Evolutionary conservation across 441 rosid species (phyloP), one percentile per base, ranked within the genome.

Genomic region (Erodium trifolium): DNA sequence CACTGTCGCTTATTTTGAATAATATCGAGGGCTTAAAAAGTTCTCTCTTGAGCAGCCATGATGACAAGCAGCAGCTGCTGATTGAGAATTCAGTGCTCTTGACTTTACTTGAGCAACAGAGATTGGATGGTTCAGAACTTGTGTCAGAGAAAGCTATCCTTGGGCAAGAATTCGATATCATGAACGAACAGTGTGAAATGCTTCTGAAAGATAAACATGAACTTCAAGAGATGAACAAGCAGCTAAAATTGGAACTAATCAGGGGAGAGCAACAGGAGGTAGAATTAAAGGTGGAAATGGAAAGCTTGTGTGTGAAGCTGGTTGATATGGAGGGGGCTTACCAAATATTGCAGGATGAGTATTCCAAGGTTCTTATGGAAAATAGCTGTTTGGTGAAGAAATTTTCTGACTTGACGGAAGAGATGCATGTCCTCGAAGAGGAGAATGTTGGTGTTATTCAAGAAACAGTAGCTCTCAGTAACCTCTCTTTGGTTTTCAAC

Each of bases 81-180:
- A 73, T 89, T 72, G 95, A 87, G 82, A 89, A 89, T 75, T 83
- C 83, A 0, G 85, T 89, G 77, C 76, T 89, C 19, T 71, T 81
- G 69, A 80, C 87, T 75, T 70, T 89, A 35, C 78, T 87, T 35
- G 76, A 69, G 68, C 85, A 82, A 19, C 70, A 81, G 13, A 72
- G 78, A 19, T 70, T 82, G 51, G 86, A 82, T 11, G 80, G 87
- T 64, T 79, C 73, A 31, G 79, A 82, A 51, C 62, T 82, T 23
- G 83, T 80, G 77, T 77, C 80, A 2, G 74, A 80, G 75, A 85
- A 78, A 63, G 39, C 13, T 27, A 70, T 71, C 53, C 65, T 78
- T 53, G 80, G 81, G 76, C 75, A 77, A 80, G 85, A 89, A 71
- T 70, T 78, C 14, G 68, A 72, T 72, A 70, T 53, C 34, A 68